phyloP scores from a whole-genome alignment of 805 yeast genomes.

The Kazachstania taianensis region DNA sequence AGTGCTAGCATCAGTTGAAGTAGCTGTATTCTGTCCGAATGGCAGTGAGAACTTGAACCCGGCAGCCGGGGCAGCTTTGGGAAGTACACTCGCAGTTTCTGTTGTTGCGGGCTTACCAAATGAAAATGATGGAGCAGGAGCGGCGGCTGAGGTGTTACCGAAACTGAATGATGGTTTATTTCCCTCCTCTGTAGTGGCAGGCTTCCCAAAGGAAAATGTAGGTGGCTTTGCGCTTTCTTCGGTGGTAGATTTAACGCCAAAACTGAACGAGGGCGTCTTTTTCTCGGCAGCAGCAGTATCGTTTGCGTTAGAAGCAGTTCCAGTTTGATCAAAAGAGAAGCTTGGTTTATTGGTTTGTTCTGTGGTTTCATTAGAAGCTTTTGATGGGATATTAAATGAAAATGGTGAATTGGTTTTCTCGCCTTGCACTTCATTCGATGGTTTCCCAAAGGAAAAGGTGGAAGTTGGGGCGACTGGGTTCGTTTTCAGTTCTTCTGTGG shows the following conservation, averaged over 20 bases:
- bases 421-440: conserved; percentile 1
- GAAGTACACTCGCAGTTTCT: conserved; percentile 4
- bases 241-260: background rate
- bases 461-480: conserved; percentile 8
- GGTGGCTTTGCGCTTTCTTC: conserved; percentile 5
- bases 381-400: conserved; percentile 8
- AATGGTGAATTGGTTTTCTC: conserved; percentile 9
- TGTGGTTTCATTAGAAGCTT: background rate
- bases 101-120: conserved; percentile 17
- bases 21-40: conserved; percentile 20
- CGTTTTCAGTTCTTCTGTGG: background rate
- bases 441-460: conserved; percentile 17
- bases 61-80: conserved; percentile 22
- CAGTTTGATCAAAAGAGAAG: conserved; percentile 4
- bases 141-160: conserved; percentile 12
- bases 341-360: conserved; percentile 4
- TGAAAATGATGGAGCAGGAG: conserved; percentile 18
- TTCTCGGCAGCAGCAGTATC: conserved; percentile 1
- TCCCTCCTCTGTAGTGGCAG: conserved; percentile 25
- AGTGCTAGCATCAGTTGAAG: conserved; percentile 8
- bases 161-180: conserved; percentile 24
- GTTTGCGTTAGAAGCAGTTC: background rate
- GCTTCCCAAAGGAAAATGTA: conserved; percentile 12
- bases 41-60: conserved; percentile 29
- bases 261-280: conserved; percentile 4